Evolutionary conservation across 2,329 filamentous ascomycete species (phyloP).

Genomic region (Arthrobotrys musiformis): DNA sequence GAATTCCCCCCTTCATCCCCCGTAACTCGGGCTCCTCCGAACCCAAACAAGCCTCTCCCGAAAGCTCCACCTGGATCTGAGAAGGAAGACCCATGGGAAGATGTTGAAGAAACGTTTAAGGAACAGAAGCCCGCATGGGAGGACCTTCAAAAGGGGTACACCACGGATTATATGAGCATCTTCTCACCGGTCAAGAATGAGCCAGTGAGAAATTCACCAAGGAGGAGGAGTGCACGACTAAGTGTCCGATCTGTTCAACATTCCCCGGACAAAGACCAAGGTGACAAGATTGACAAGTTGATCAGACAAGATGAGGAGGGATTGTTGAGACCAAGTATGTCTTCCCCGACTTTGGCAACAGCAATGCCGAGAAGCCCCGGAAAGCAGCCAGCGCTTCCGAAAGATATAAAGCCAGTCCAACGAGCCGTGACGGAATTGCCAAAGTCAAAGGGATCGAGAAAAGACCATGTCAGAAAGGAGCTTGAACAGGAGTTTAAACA

Average conservation of each 20-base stretch:
- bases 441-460: constrained; percentile 23
- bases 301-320: constrained; percentile 51
- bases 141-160: constrained; percentile 48
- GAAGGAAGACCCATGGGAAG: constrained; percentile 42
- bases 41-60: constrained; percentile 46
- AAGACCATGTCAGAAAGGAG: constrained; percentile 4
- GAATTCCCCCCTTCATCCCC: constrained; percentile 42
- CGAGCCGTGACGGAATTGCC: constrained; percentile 24
- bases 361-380: constrained; percentile 12
- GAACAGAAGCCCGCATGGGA: constrained; percentile 52
- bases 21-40: constrained; percentile 15
- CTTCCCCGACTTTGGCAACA: constrained; percentile 36
- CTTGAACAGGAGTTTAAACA: constrained; percentile 3
- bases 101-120: constrained; percentile 35
- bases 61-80: constrained; percentile 24
- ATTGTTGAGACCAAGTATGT: constrained; percentile 38
- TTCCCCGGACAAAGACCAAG: constrained; percentile 32
- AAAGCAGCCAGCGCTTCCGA: background rate
- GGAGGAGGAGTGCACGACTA: constrained; percentile 33
- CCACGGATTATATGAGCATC: constrained; percentile 53
- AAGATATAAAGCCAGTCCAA: background rate
- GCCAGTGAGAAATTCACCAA: constrained; percentile 36
- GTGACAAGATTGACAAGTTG: constrained; percentile 30
- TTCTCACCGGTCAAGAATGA: constrained; percentile 53
- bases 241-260: constrained; percentile 40